Evolutionary conservation across 345 rosid species (phyloP).

Genomic region (Eucalyptus brandiana): DNA sequence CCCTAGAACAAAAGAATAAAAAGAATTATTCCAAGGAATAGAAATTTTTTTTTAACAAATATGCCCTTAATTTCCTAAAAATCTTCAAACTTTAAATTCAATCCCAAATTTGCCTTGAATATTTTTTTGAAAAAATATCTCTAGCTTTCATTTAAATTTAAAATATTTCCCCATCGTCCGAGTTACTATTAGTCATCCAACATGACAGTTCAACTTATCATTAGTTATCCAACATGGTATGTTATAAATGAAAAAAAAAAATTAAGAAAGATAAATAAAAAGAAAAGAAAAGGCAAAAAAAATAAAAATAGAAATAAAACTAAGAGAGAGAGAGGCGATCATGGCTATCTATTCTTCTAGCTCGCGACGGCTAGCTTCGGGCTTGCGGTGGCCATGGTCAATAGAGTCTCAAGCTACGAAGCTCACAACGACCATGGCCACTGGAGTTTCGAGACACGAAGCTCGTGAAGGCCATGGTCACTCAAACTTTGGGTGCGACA

Average conservation of each 20-base stretch:
- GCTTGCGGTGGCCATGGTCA: neutral
- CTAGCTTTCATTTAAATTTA: neutral
- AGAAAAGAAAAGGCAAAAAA: neutral
- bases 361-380: neutral
- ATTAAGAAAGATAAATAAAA: neutral
- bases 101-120: neutral
- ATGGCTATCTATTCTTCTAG: neutral
- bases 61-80: neutral
- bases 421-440: neutral
- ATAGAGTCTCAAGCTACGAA: neutral
- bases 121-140: neutral
- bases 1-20: too few species aligned
- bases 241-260: neutral
- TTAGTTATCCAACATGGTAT: neutral
- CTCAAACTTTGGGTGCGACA: neutral
- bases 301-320: neutral
- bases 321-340: neutral
- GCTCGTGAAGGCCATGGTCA: neutral
- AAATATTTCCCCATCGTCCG: neutral
- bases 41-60: too few species aligned
- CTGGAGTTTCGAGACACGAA: neutral
- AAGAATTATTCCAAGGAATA: fast-evolving
- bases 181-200: neutral
- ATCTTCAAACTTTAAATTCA: neutral
- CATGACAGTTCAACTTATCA: neutral